Evolutionary conservation across 2,329 filamentous ascomycete genomes (phyloP), one percentile per base, ranked within the genome.

Genomic region (Epichloe uncinata): DNA sequence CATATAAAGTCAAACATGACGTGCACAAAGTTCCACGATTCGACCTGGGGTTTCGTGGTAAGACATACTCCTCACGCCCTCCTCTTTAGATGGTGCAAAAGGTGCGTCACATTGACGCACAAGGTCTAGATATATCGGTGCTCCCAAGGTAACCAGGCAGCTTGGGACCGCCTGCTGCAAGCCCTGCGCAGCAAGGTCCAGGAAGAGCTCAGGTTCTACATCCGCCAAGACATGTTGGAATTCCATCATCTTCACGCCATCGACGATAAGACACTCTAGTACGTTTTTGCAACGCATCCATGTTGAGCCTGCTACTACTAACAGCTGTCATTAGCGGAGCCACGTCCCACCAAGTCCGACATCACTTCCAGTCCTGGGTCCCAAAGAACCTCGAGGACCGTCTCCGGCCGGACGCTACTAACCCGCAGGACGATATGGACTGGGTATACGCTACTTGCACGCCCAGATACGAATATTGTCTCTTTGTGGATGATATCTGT

Each of bases 341-440:
- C 41, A 43, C 47, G 33, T 37, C 42, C 33, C n/a, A 45, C 11
- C 42, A 49, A 45, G 42, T 49, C 18, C 47, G 47, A 16, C 11
- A 40, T 38, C 47, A 45, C 34, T 49, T 49, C 22, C 41, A 45
- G 22, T 44, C 41, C 22, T 49, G 41, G 47, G 47, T 49, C 22
- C 20, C 47, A 18, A 43, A 45, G 42, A 38, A 45, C 22, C 41
- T 49, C 12, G 22, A 49, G 22, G 20, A 16, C 20, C 47, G 47
- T 49, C 42, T 49, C 35, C 22, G 20, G 42, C 40, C 35, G n/a
- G 34, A 34, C 15, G 41, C 42, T 33, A 38, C 34, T 44, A 12
- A 44, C 22, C 22, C n/a, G 34, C 15, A 38, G 34, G 34, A 38
- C 13, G 16, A 40, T 18, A 11, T 20, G 12, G 26, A 22, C 26